Percentiles rank a stretch among this genome's conserved stretches.
phyloP scores from a whole-genome alignment of 257 asterid species.

The Solanum clarkiae region DNA sequence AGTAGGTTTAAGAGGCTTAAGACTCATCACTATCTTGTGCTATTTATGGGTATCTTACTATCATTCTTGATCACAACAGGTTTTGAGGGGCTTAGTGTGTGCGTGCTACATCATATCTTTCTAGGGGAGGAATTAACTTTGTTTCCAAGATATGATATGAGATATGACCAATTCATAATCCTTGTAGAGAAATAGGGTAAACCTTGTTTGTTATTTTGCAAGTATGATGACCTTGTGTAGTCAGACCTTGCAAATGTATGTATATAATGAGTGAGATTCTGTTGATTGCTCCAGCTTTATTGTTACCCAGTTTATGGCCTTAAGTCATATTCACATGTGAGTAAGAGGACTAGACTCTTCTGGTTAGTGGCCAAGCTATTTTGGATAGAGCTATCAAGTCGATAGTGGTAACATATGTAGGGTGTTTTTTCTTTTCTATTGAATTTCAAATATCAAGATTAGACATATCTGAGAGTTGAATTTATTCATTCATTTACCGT shows the following conservation, averaged over 20 bases:
- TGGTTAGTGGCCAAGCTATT: not conserved
- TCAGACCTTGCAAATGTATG: not conserved
- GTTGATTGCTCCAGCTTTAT: not conserved
- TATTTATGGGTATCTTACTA: not conserved
- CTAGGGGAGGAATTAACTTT: not conserved
- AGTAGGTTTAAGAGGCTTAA: not conserved
- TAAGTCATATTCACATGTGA: not conserved
- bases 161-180: not conserved
- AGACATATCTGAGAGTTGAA: not conserved
- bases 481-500: not conserved
- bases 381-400: not conserved
- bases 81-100: not conserved
- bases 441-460: not conserved
- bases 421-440: not conserved
- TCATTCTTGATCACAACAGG: not conserved
- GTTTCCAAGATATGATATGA: not conserved
- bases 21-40: not conserved
- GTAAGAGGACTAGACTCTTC: not conserved
- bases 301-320: not conserved
- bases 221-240: not conserved
- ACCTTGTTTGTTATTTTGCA: not conserved
- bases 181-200: not conserved
- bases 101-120: not conserved
- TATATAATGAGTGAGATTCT: not conserved
- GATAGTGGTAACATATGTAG: not conserved